Percentiles rank a stretch among this genome's conserved stretches.
Evolutionary conservation across 1,139 yeast genomes (phyloP).

Genomic region (Suhomyces maxii): DNA sequence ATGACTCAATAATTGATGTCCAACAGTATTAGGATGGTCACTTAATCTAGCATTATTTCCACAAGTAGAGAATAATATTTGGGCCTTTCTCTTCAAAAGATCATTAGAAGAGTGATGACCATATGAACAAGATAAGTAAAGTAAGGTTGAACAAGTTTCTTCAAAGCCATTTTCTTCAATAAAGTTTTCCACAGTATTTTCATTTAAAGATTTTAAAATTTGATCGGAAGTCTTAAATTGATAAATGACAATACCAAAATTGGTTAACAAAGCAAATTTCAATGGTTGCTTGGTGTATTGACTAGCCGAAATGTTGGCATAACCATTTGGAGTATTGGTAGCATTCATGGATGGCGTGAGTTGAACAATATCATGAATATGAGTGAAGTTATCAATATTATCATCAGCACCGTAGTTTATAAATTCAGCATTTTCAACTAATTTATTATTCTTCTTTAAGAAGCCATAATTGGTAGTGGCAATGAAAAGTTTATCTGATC

Average conservation of each 20-base stretch:
- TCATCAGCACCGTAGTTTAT: conserved; percentile 53
- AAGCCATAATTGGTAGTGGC: conserved; percentile 84
- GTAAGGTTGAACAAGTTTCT: conserved; percentile 86
- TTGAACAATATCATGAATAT: conserved; percentile 71
- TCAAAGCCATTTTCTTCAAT: conserved; percentile 52
- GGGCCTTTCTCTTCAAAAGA: conserved; percentile 47
- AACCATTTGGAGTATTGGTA: conserved; percentile 72
- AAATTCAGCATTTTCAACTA: conserved; percentile 82
- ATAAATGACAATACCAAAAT: conserved; percentile 72
- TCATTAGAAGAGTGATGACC: conserved; percentile 55
- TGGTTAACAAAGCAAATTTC: conserved; percentile 79
- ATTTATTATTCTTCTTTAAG: conserved; percentile 65
- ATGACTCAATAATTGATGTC: conserved; percentile 9
- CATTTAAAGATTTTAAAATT: conserved; percentile 66
- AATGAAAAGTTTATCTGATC: conserved; percentile 60
- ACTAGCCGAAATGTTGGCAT: conserved; percentile 78
- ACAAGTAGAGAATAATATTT: conserved; percentile 52
- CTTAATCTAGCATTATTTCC: conserved; percentile 54
- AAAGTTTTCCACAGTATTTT: conserved; percentile 52
- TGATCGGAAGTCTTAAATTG: conserved; percentile 79
- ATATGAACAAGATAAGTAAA: conserved; percentile 77
- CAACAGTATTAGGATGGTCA: conserved; percentile 20
- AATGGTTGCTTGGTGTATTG: conserved; percentile 68
- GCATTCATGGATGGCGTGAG: conserved; percentile 72
- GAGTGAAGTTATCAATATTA: conserved; percentile 26